Conservation (phyloP, 129 eudicot species). For the Saussurea involucrata region DNA sequence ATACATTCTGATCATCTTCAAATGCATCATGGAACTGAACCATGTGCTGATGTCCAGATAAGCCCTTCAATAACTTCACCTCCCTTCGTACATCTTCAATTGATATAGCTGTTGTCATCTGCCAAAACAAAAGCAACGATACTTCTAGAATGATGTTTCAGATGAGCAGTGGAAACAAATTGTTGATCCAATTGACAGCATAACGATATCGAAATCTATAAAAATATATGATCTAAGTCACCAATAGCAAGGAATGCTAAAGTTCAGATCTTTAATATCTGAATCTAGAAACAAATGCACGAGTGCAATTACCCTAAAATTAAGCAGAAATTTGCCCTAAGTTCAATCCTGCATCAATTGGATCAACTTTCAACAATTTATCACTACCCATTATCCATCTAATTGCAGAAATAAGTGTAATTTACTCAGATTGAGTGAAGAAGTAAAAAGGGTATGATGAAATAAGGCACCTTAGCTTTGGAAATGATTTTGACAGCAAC, state of each 20-base stretch:
- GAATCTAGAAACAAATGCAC: background rate
- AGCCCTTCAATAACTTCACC: constrained; percentile 85
- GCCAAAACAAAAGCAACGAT: constrained; percentile 12
- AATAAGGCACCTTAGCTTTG: constrained; percentile 69
- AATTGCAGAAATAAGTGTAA: background rate
- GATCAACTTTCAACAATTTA: background rate
- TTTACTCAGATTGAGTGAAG: background rate
- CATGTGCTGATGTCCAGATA: constrained; percentile 80
- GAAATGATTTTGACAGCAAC: constrained; percentile 95
- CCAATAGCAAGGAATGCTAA: background rate
- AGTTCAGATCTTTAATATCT: background rate
- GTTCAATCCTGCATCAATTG: background rate
- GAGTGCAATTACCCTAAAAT: background rate
- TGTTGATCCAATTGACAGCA: background rate
- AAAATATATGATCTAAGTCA: background rate
- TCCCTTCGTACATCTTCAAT: constrained; percentile 96
- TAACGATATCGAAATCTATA: too few species aligned
- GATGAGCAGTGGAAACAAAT: background rate
- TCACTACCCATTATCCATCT: background rate
- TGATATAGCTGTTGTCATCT: constrained; percentile 98
- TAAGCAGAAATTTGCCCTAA: background rate
- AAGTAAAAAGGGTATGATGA: background rate
- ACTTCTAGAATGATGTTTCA: background rate
- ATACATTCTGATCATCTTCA: constrained; percentile 87
- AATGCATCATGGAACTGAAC: constrained; percentile 87